Percentiles rank a stretch among this genome's conserved stretches.
phyloP scores from a whole-genome alignment of 1,284 basidiomycete genomes.

The Trichosporon asahii region DNA sequence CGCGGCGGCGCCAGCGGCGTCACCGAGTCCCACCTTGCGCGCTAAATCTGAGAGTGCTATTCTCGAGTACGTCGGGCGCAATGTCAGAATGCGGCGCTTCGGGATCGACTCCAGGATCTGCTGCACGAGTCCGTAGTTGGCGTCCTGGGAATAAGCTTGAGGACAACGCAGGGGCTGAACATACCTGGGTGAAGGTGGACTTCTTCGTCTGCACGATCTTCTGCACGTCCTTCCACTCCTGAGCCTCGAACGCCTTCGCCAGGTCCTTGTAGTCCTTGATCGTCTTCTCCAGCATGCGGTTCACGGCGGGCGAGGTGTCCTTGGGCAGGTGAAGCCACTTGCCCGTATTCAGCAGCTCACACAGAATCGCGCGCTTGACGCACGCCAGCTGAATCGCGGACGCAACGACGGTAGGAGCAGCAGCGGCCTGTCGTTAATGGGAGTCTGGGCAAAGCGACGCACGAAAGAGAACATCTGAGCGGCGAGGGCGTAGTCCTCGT shows the following conservation, averaged over 20 bases:
- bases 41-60: conserved; percentile 34
- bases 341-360: conserved; percentile 39
- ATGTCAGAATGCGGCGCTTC: conserved; percentile 33
- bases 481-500: conserved; percentile 30
- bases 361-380: conserved; percentile 46
- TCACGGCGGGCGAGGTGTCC: conserved; percentile 32
- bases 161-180: neutral
- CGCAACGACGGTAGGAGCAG: conserved; percentile 31
- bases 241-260: conserved; percentile 37
- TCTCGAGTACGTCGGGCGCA: conserved; percentile 37
- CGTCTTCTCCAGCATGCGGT: conserved; percentile 33
- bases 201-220: conserved; percentile 10
- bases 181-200: conserved; percentile 10
- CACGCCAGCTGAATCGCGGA: conserved; percentile 44
- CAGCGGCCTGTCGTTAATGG: conserved; percentile 31
- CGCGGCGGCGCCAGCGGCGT: conserved; percentile 12
- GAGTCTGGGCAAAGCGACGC: conserved; percentile 11
- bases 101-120: conserved; percentile 36
- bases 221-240: conserved; percentile 33
- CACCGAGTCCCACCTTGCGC: conserved; percentile 22
- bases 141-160: conserved; percentile 34
- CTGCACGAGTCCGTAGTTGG: conserved; percentile 37
- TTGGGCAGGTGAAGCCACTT: conserved; percentile 33
- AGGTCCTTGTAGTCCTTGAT: conserved; percentile 34
- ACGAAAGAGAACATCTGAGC: conserved; percentile 37